A percentile compares a stretch with the other conserved stretches of the same genome.
Conservation (phyloP, 108 stramenopile species). For the Skeletonema potamos region DNA sequence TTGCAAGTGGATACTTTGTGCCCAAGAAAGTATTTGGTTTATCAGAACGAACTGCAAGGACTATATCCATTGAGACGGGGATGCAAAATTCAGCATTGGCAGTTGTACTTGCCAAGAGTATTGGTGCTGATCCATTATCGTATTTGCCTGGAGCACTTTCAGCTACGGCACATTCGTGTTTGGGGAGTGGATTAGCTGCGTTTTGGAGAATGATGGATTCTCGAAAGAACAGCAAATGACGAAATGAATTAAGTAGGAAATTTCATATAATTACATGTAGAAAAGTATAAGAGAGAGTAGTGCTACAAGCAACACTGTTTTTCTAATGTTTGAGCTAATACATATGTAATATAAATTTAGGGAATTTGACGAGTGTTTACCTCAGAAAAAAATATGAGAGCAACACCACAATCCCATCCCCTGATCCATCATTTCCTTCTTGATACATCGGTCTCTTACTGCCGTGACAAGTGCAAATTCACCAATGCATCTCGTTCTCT, state of each 20-base stretch:
- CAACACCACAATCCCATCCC: too few relatives aligned
- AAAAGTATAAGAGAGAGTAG: not conserved
- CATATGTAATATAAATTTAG: too few relatives aligned
- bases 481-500: constrained; percentile 19
- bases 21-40: constrained; percentile 57
- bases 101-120: constrained; percentile 89
- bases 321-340: not conserved
- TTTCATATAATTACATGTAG: not conserved
- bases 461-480: constrained; percentile 3
- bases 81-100: constrained; percentile 97
- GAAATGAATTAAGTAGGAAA: not conserved
- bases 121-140: constrained; percentile 78
- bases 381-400: too few relatives aligned
- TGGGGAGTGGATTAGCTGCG: constrained; percentile 86
- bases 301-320: too few relatives aligned
- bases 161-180: constrained; percentile 88
- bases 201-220: constrained; percentile 71
- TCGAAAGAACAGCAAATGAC: constrained; percentile 7
- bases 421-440: too few relatives aligned
- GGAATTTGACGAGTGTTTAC: too few relatives aligned
- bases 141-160: constrained; percentile 90
- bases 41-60: constrained; percentile 63
- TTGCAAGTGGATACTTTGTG: constrained; percentile 75
- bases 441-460: not conserved
- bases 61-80: constrained; percentile 93